Conservation (phyloP, 306 rosid species). For the Hippophae tibetana region DNA sequence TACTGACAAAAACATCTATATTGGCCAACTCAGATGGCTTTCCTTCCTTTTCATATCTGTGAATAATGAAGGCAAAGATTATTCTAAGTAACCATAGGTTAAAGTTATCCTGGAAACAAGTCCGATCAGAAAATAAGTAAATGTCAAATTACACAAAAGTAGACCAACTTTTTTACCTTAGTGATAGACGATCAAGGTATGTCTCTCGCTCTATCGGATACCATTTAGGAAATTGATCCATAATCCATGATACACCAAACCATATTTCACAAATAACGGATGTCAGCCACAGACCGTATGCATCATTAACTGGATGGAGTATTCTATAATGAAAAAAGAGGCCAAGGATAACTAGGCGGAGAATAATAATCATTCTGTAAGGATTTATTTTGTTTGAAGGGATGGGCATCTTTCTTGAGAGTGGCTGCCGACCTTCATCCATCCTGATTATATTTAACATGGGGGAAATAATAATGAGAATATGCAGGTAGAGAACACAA, state of each 20-base stretch:
- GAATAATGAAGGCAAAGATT: constrained; percentile 15
- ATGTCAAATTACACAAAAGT: neutral
- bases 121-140: neutral
- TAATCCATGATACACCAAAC: constrained; percentile 95
- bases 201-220: constrained; percentile 81
- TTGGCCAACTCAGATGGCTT: constrained; percentile 67
- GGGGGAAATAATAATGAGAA: constrained; percentile 1
- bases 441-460: constrained; percentile 48
- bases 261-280: constrained; percentile 97
- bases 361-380: constrained; percentile 72
- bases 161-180: constrained; percentile 43
- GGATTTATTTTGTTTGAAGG: constrained; percentile 96
- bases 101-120: neutral
- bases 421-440: constrained; percentile 98
- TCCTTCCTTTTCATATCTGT: constrained; percentile 97
- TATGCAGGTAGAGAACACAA: too few species aligned
- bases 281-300: constrained; percentile 93
- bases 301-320: constrained; percentile 89
- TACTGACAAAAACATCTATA: constrained; percentile 85
- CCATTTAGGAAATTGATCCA: constrained; percentile 98
- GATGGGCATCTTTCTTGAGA: constrained; percentile 75
- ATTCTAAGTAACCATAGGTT: neutral
- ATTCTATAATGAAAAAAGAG: constrained; percentile 84
- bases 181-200: constrained; percentile 81
- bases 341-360: constrained; percentile 73